Base-by-base conservation (phyloP, 148 eudicot genomes). In the Euryodendron excelsum region DNA sequence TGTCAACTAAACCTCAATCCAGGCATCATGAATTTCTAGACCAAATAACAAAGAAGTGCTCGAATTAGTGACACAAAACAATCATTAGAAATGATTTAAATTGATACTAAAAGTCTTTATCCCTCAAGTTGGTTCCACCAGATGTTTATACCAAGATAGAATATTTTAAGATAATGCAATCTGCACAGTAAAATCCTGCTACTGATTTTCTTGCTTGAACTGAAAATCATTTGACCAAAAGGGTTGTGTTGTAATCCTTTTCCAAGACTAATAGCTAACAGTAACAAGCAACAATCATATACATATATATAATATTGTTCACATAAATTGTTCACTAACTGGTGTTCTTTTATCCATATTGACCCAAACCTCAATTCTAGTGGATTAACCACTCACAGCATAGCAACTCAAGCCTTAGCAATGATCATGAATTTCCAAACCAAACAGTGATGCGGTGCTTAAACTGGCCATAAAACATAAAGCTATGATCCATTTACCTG, bases 171-270 rank as follows among this genome's bases (percentile, higher is more conserved):
- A 3, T 11, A n/a, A 67, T 67, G 27, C 12, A 39, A 37, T 67
- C 71, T 67, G 48, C 13, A n/a, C 68, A 64, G 18, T n/a, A 4
- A 64, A 67, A 67, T 67, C 71, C 48, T 39, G 28, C 5, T 67
- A 12, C 28, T 39, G 48, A 67, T 67, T 69, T 69, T 69, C 72
- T 44, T 44, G 20, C 50, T 69, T 69, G 0, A 41, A 41, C 28
- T 41, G 52, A 69, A 41, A 25, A 23, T 69, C 15, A 41, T 13
- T 41, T 69, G 50, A 65, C 69, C 45, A 65, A 65, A 36, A 36
- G 33, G 69, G 45, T 41, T 65, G 45, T 41, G 45, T 41, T 41
- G 7, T 41, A 41, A 41, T 41, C 7, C 9, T 41, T 5, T 3
- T 3, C n/a, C 9, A 6, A 25, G 15, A 52, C 13, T 1, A 44